Evolutionary conservation across 805 yeast genomes (phyloP).

Genomic region (Ogataea kodamae): DNA sequence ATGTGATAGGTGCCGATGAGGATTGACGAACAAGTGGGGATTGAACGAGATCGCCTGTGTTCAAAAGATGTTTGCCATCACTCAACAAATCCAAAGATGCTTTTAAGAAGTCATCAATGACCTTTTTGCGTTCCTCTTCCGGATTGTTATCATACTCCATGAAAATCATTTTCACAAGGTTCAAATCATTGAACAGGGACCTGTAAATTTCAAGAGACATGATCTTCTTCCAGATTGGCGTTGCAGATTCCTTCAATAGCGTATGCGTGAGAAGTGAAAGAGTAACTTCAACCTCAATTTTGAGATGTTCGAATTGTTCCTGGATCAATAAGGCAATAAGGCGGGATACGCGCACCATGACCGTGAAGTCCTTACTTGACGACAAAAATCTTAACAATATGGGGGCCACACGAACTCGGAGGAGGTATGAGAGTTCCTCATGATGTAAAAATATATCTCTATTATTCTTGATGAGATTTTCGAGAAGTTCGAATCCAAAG

Average conservation of each 20-base stretch:
- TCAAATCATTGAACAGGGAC: constrained; percentile 54
- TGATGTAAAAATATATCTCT: constrained; percentile 51
- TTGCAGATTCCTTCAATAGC: constrained; percentile 52
- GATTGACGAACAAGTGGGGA: constrained; percentile 21
- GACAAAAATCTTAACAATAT: constrained; percentile 65
- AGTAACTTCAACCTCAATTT: constrained; percentile 78
- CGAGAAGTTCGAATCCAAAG: constrained; percentile 78
- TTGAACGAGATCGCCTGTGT: constrained; percentile 35
- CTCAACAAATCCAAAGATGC: constrained; percentile 38
- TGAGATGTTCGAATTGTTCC: constrained; percentile 58
- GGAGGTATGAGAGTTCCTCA: constrained; percentile 59
- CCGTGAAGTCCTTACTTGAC: constrained; percentile 55
- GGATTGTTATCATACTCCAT: constrained; percentile 54
- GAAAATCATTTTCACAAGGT: constrained; percentile 50
- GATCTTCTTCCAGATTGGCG: constrained; percentile 69
- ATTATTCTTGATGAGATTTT: constrained; percentile 70
- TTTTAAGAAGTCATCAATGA: constrained; percentile 52
- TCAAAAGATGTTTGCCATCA: constrained; percentile 33
- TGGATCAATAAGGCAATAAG: constrained; percentile 59
- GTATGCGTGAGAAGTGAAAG: constrained; percentile 70
- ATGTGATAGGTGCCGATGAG: constrained; percentile 11
- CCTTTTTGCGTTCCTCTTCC: constrained; percentile 52
- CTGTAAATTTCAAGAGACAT: constrained; percentile 71
- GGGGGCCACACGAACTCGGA: constrained; percentile 72
- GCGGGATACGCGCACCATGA: constrained; percentile 72